phyloP scores from a whole-genome alignment of 257 asterid genomes.

The Jacaranda mimosifolia region DNA sequence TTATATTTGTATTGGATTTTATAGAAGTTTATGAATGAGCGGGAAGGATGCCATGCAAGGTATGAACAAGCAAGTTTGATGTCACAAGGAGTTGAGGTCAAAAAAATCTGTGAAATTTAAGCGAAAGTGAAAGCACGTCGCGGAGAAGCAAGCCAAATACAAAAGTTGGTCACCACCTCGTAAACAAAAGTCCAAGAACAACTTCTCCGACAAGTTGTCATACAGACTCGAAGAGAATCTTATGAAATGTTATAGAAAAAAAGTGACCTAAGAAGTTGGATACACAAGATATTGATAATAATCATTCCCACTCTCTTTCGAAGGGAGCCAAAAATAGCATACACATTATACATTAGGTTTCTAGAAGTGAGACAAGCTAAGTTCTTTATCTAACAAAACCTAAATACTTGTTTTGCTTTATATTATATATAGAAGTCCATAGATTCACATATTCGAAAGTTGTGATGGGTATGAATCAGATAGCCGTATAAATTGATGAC shows the following conservation, averaged over 20 bases:
- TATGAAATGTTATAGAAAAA: too few species aligned
- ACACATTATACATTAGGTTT: not conserved
- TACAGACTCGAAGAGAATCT: too few species aligned
- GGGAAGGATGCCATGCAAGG: too few species aligned
- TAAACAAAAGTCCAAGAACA: too few species aligned
- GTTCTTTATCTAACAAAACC: not conserved
- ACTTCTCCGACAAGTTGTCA: not conserved
- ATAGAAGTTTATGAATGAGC: not conserved
- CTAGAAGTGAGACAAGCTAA: not conserved
- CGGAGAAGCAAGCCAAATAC: not conserved
- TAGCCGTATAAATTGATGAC: not conserved
- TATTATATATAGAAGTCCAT: not conserved
- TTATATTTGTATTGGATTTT: too few species aligned
- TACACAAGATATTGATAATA: not conserved
- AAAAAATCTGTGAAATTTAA: not conserved
- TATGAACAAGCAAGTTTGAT: not conserved
- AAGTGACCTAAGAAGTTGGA: not conserved
- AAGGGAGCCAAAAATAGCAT: too few species aligned
- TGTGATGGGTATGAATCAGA: not conserved
- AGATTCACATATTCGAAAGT: not conserved
- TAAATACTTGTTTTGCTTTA: not conserved
- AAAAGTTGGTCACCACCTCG: not conserved
- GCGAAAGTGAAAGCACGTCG: not conserved
- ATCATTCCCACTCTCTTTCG: too few species aligned
- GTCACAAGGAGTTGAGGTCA: not conserved